Percentiles rank a stretch among this genome's conserved stretches.
These are phyloP conservation scores for Persicaria tinctoria DNA, from an alignment of 148 eudicot species.

Conservation along the genomic window DNA sequence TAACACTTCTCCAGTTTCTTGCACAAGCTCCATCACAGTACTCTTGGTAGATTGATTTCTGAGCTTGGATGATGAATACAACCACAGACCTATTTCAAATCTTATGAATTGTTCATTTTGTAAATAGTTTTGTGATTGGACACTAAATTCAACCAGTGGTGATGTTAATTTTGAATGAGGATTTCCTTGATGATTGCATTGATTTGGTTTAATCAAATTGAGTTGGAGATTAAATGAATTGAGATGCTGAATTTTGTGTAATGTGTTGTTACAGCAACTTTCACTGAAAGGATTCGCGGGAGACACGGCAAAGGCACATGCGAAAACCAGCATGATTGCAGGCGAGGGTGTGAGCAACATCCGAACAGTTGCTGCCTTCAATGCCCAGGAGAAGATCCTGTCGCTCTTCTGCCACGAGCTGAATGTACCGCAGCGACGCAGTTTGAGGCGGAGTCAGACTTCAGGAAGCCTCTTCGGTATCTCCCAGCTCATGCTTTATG, in stretches of 20 bases:
- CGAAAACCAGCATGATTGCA: constrained; percentile 98
- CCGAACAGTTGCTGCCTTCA: constrained; percentile 94
- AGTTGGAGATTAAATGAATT: background rate
- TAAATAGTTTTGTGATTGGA: background rate
- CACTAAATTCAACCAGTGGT: too few species aligned
- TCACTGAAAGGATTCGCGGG: constrained; percentile 98
- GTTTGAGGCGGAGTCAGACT: constrained; percentile 64
- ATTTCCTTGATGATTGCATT: too few species aligned
- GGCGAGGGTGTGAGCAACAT: constrained; percentile 99
- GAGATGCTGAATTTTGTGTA: background rate
- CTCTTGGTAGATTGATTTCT: background rate
- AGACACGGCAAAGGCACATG: constrained; percentile 99
- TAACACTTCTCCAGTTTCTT: constrained; percentile 10
- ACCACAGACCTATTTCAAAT: background rate
- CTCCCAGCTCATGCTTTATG: constrained; percentile 89
- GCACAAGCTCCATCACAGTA: constrained; percentile 4
- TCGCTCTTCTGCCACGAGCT: constrained; percentile 76
- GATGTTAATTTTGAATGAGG: too few species aligned
- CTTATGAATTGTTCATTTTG: background rate
- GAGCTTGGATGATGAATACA: background rate
- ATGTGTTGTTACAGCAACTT: constrained; percentile 58
- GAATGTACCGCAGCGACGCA: constrained; percentile 56
- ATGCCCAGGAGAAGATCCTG: constrained; percentile 83
- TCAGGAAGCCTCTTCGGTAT: constrained; percentile 88
- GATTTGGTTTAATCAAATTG: too few species aligned